phyloP scores from a whole-genome alignment of 495 filamentous ascomycete genomes.

The Podospora sp. region DNA sequence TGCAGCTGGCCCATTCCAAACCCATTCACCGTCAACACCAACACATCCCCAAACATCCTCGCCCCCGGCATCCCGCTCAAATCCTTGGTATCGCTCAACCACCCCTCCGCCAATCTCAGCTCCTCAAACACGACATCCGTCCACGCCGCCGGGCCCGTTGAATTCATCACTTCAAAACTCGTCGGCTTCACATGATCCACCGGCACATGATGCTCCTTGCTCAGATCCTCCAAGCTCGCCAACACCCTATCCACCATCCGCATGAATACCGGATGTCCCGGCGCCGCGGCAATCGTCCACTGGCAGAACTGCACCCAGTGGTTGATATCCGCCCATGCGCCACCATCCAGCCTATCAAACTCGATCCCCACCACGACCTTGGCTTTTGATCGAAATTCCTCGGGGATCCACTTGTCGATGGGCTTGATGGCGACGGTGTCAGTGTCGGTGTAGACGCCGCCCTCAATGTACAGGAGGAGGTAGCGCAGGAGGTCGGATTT shows the following conservation, averaged over 20 bases:
- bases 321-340: conserved; percentile 33
- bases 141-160: conserved; percentile 34
- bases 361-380: conserved; percentile 43
- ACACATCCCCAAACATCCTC: conserved; percentile 32
- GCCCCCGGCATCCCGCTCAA: conserved; percentile 31
- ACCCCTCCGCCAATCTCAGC: conserved; percentile 24
- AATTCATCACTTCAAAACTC: conserved; percentile 36
- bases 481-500: conserved; percentile 59
- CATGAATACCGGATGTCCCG: conserved; percentile 41
- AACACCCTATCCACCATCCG: conserved; percentile 41
- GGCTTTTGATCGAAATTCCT: conserved; percentile 35
- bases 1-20: conserved; percentile 36
- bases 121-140: conserved; percentile 33
- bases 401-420: conserved; percentile 50
- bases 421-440: conserved; percentile 52
- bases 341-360: conserved; percentile 36
- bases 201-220: conserved; percentile 27
- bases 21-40: conserved; percentile 35
- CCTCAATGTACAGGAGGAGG: conserved; percentile 51
- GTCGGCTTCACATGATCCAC: conserved; percentile 32
- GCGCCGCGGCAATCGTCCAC: conserved; percentile 48
- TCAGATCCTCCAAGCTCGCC: conserved; percentile 35
- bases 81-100: conserved; percentile 21
- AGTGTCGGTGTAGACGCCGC: conserved; percentile 57
- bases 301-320: conserved; percentile 42